Conservation (phyloP, 2,329 filamentous ascomycete species). For the Daldinia eschscholtzii region DNA sequence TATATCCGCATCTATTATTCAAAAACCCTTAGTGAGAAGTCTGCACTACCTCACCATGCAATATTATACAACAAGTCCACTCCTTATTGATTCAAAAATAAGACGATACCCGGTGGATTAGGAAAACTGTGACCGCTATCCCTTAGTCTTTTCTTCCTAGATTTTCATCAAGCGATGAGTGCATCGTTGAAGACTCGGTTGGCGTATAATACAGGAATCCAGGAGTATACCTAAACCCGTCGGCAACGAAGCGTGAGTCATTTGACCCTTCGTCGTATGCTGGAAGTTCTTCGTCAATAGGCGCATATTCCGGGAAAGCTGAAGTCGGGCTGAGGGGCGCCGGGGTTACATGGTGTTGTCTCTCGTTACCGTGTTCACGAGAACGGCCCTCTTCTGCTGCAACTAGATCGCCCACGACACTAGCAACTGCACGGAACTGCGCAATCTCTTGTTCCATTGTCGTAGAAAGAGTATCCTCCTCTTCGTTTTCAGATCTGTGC, state of each 20-base stretch:
- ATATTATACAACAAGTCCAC: neutral
- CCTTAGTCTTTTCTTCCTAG: slow-evolving; percentile 46
- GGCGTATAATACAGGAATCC: slow-evolving; percentile 49
- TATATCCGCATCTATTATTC: neutral
- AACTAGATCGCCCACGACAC: slow-evolving; percentile 61
- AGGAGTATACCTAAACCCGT: slow-evolving; percentile 59
- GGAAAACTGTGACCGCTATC: neutral
- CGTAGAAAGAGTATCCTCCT: slow-evolving; percentile 51
- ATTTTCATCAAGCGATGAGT: slow-evolving; percentile 48
- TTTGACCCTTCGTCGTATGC: slow-evolving; percentile 56
- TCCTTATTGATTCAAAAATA: neutral
- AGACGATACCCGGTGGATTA: no score
- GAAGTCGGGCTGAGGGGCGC: slow-evolving; percentile 49
- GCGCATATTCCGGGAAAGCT: slow-evolving; percentile 51
- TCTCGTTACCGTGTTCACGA: slow-evolving; percentile 36
- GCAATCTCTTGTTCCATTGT: slow-evolving; percentile 65
- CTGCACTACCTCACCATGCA: neutral
- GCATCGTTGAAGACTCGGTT: slow-evolving; percentile 36
- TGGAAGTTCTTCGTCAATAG: slow-evolving; percentile 57
- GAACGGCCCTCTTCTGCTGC: slow-evolving; percentile 58
- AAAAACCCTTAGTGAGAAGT: neutral
- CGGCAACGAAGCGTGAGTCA: slow-evolving; percentile 56
- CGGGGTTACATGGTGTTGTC: slow-evolving; percentile 40
- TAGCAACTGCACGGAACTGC: slow-evolving; percentile 61
- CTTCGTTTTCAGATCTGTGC: slow-evolving; percentile 46